A percentile compares a stretch with the other conserved stretches of the same genome.
These are phyloP conservation scores for Russula dissimulans DNA, from an alignment of 768 basidiomycete species.

Conservation along the genomic window DNA sequence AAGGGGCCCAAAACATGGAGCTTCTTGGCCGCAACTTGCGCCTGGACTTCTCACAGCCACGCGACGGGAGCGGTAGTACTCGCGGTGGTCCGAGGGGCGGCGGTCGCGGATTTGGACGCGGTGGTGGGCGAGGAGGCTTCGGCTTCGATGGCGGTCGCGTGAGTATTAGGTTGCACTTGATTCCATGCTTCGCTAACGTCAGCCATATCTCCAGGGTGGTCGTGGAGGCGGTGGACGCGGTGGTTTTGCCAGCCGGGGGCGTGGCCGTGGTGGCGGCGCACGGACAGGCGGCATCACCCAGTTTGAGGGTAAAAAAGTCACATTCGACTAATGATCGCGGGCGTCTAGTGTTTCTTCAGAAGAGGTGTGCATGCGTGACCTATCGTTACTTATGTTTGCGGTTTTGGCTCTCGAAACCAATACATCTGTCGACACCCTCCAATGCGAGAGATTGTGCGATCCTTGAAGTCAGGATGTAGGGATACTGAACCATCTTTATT, in stretches of 20 bases:
- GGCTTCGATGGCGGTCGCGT: slow-evolving; percentile 38
- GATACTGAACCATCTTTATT: background rate
- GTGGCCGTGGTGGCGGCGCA: slow-evolving; percentile 35
- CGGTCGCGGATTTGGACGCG: slow-evolving; percentile 32
- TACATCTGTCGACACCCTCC: background rate
- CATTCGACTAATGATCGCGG: slow-evolving; percentile 31
- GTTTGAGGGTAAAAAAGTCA: slow-evolving; percentile 61
- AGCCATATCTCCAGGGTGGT: slow-evolving; percentile 9
- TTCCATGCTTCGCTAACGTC: background rate
- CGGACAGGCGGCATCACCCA: slow-evolving; percentile 57
- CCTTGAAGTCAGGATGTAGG: background rate
- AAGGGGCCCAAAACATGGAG: slow-evolving; percentile 57
- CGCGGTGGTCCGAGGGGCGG: slow-evolving; percentile 37
- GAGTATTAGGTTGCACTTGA: slow-evolving; percentile 18
- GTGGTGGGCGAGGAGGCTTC: slow-evolving; percentile 33
- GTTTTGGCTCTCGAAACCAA: background rate
- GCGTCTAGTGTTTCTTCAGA: background rate
- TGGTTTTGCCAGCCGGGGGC: slow-evolving; percentile 29
- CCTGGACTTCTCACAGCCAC: slow-evolving; percentile 66
- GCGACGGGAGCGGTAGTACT: slow-evolving; percentile 51
- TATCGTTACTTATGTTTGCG: background rate
- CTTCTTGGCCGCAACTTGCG: slow-evolving; percentile 75
- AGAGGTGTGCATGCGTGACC: background rate
- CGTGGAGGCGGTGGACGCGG: slow-evolving; percentile 34
- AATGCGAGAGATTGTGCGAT: background rate